These are phyloP conservation scores for Tagetes patula DNA, from an alignment of 129 eudicot genomes.

Conservation along the genomic window DNA sequence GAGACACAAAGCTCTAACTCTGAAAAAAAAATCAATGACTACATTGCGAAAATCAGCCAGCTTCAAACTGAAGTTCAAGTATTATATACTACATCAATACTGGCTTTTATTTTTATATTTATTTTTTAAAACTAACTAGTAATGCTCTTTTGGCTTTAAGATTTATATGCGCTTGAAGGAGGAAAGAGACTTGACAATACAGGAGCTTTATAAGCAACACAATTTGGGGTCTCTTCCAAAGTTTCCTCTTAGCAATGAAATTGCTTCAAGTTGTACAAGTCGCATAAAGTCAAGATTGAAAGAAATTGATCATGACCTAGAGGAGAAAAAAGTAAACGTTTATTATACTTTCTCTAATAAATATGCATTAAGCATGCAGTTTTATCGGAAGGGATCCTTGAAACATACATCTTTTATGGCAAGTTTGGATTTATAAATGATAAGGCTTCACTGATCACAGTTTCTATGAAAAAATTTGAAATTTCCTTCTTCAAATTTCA, in stretches of 20 bases:
- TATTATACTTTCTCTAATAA: constrained; percentile 12
- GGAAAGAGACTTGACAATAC: constrained; percentile 64
- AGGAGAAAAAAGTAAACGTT: constrained; percentile 60
- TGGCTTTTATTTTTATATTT: neutral
- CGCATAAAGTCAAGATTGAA: constrained; percentile 50
- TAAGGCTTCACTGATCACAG: neutral
- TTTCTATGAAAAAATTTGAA: neutral
- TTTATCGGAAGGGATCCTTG: neutral
- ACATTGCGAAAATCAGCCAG: constrained; percentile 45
- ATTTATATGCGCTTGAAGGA: constrained; percentile 49
- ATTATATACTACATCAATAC: constrained; percentile 17
- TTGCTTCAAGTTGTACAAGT: constrained; percentile 46
- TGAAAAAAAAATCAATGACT: constrained; percentile 19
- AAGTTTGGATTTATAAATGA: neutral
- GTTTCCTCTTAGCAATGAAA: constrained; percentile 61
- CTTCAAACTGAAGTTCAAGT: constrained; percentile 63
- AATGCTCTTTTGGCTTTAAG: constrained; percentile 42
- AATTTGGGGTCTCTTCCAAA: constrained; percentile 65
- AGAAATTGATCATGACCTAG: constrained; percentile 55
- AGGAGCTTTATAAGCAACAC: constrained; percentile 47
- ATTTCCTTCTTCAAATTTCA: neutral
- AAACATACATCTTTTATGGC: neutral
- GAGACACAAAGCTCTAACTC: constrained; percentile 36
- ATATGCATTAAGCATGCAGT: neutral
- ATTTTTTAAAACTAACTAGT: constrained; percentile 17